A percentile compares a stretch with the other conserved stretches of the same genome.
Evolutionary conservation across 495 filamentous ascomycete species (phyloP).

Genomic region (Xanthoparmelia taractica): DNA sequence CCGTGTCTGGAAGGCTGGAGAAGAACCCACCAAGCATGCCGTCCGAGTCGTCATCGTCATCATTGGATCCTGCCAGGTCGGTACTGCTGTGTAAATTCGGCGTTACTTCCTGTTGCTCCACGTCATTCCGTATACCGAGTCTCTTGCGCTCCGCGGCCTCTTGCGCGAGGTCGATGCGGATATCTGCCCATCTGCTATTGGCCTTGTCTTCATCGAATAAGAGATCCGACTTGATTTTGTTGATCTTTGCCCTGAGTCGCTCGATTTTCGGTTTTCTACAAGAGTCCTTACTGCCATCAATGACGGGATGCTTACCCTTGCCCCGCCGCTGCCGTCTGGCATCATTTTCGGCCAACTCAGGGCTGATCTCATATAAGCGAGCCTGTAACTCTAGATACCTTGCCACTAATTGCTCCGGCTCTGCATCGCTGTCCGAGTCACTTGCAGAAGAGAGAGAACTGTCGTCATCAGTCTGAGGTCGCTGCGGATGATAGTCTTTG

Average conservation of each 20-base stretch:
- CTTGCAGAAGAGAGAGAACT: conserved; percentile 7
- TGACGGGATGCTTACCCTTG: conserved; percentile 36
- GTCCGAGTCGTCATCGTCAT: conserved; percentile 6
- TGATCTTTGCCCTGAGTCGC: conserved; percentile 61
- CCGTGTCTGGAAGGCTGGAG: conserved; percentile 13
- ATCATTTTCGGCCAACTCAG: conserved; percentile 18
- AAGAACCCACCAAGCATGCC: conserved; percentile 23
- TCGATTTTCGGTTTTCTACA: conserved; percentile 44
- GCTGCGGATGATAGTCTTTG: background rate
- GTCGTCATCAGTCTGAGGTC: background rate
- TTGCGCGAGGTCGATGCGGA: conserved; percentile 58
- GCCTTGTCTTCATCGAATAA: conserved; percentile 76
- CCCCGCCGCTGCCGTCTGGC: conserved; percentile 27
- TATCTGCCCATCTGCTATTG: conserved; percentile 62
- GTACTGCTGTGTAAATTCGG: background rate
- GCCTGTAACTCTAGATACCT: conserved; percentile 20
- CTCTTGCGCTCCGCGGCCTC: conserved; percentile 37
- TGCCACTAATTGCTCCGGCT: conserved; percentile 22
- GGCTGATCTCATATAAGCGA: conserved; percentile 18
- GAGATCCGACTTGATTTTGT: conserved; percentile 72
- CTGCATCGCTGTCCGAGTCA: conserved; percentile 24
- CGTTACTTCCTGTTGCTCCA: background rate
- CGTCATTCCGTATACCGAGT: conserved; percentile 19
- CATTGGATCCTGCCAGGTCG: conserved; percentile 1
- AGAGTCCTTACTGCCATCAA: conserved; percentile 52